Percentiles rank a stretch among this genome's conserved stretches.
These are phyloP conservation scores for Symbiodinium pilosum DNA, from an alignment of 73 alveolate genomes.

Conservation along the genomic window DNA sequence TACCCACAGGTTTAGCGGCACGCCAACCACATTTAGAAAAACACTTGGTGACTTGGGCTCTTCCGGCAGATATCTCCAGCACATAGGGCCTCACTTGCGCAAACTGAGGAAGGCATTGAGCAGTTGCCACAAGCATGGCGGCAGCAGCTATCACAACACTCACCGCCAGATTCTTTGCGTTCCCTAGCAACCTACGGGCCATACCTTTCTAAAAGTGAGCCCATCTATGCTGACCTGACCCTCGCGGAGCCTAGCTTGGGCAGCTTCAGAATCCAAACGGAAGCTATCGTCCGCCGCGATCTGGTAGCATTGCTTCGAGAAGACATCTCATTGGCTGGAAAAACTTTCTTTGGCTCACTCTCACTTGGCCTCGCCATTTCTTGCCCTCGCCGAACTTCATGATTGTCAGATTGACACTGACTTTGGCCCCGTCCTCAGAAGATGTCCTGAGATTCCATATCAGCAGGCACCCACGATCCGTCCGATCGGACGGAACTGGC, in stretches of 20 bases:
- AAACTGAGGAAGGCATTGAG: neutral
- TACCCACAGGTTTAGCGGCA: neutral
- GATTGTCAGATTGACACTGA: neutral
- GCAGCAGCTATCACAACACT: too few relatives aligned
- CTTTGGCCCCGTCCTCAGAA: neutral
- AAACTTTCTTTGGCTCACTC: neutral
- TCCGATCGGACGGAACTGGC: neutral
- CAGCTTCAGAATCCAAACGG: too few relatives aligned
- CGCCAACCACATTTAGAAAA: constrained; percentile 14
- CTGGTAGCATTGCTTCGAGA: neutral
- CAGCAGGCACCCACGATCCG: neutral
- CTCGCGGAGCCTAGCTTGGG: neutral
- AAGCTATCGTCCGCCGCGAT: neutral
- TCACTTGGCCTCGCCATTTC: neutral
- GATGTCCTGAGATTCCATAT: too few relatives aligned
- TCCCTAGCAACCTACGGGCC: neutral
- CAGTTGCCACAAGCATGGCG: neutral
- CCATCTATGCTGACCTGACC: neutral
- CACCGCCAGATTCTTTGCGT: neutral
- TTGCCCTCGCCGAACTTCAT: too few relatives aligned
- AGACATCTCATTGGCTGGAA: neutral
- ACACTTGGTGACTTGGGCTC: neutral
- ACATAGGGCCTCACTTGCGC: neutral
- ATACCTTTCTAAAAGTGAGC: neutral
- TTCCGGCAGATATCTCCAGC: neutral